Percentiles rank a stretch among this genome's conserved stretches.
These are phyloP conservation scores for Cyberlindnera misumaiensis DNA, from an alignment of 805 yeast genomes.

Conservation along the genomic window DNA sequence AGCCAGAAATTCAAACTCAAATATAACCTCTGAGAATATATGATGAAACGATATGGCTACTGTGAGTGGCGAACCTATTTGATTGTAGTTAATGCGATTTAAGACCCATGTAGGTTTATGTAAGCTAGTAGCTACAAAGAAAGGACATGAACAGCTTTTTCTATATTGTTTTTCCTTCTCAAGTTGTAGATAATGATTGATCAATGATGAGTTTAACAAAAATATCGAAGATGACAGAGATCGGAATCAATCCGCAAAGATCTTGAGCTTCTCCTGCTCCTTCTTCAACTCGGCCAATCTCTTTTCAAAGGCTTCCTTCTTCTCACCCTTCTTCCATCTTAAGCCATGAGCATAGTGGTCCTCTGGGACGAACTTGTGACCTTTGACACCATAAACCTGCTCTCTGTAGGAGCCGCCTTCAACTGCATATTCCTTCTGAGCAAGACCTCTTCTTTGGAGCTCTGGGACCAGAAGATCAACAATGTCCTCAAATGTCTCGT, in stretches of 20 bases:
- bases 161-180: no score
- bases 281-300: constrained; percentile 8
- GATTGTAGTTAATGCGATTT: no score
- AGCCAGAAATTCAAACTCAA: no score
- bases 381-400: constrained; percentile 19
- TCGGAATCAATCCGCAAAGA: constrained; percentile 6
- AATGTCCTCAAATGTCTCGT: constrained; percentile 34
- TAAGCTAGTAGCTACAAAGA: no score
- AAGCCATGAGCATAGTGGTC: constrained; percentile 20
- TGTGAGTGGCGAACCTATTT: no score
- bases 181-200: no score
- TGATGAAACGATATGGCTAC: no score
- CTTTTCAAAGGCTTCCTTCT: constrained; percentile 26
- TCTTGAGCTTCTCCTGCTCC: constrained; percentile 7
- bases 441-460: constrained; percentile 29
- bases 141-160: no score
- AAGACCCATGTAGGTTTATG: no score
- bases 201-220: no score
- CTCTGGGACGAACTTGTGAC: constrained; percentile 16
- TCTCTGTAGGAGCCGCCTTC: constrained; percentile 32
- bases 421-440: constrained; percentile 25
- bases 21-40: no score
- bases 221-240: no score
- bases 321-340: constrained; percentile 22
- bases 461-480: constrained; percentile 34